Evolutionary conservation across 768 basidiomycete species (phyloP).

Genomic region (Tricholoma flavovirens): DNA sequence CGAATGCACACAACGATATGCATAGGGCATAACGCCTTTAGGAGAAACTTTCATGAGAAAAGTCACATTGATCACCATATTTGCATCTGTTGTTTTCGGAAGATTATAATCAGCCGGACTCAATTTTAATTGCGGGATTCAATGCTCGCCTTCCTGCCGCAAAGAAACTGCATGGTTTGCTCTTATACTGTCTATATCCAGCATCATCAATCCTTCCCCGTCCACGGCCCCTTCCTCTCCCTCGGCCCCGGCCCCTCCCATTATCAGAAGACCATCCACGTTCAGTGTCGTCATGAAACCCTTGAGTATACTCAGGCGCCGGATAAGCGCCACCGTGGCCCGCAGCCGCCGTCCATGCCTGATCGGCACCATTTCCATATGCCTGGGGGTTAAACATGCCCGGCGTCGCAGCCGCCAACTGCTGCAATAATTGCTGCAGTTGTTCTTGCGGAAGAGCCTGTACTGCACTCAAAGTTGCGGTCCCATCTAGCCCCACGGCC

Average conservation of each 20-base stretch:
- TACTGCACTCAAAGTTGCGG: constrained; percentile 37
- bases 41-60: constrained; percentile 55
- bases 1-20: background rate
- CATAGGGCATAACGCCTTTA: constrained; percentile 13
- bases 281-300: constrained; percentile 38
- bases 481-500: constrained; percentile 40
- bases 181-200: constrained; percentile 74
- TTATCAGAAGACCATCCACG: constrained; percentile 39
- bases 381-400: constrained; percentile 15
- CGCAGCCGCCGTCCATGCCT: constrained; percentile 35
- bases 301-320: constrained; percentile 47
- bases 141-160: constrained; percentile 88
- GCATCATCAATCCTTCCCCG: constrained; percentile 47
- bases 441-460: constrained; percentile 51
- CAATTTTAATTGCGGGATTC: constrained; percentile 31
- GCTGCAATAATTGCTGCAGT: constrained; percentile 55
- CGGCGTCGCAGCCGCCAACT: constrained; percentile 23
- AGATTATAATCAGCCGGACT: constrained; percentile 35
- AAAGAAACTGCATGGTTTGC: constrained; percentile 89
- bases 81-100: constrained; percentile 71
- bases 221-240: constrained; percentile 51
- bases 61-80: constrained; percentile 86
- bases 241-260: constrained; percentile 47
- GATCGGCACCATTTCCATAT: constrained; percentile 30
- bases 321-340: constrained; percentile 20